Conservation (phyloP, 805 yeast genomes). For the Saccharomycopsis sp. region DNA sequence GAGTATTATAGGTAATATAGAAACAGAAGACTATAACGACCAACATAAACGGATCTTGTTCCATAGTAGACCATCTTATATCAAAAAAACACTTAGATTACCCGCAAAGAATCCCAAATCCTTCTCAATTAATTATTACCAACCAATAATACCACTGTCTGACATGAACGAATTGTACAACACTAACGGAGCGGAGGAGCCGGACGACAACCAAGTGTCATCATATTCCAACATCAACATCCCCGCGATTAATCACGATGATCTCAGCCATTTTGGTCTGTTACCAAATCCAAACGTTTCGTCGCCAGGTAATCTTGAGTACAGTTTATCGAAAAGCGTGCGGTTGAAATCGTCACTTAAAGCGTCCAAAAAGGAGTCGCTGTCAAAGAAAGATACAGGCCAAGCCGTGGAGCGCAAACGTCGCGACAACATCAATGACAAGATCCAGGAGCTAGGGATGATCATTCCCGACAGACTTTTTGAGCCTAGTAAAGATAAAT, state of each 20-base stretch:
- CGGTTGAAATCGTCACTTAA: not conserved
- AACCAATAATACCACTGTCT: no score
- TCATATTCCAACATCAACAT: not conserved
- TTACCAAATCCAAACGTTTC: not conserved
- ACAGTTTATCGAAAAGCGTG: not conserved
- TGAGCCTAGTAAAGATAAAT: slow-evolving; percentile 27
- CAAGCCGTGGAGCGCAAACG: slow-evolving; percentile 37
- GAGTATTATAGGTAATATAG: no score
- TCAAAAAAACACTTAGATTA: no score
- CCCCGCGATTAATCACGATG: not conserved
- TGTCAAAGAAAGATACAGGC: slow-evolving; percentile 24
- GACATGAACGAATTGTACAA: no score
- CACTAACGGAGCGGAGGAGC: no score
- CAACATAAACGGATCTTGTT: no score
- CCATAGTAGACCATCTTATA: no score
- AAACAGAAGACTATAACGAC: no score
- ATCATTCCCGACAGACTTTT: slow-evolving; percentile 43
- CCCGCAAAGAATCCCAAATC: no score
- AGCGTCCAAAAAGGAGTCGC: slow-evolving; percentile 1
- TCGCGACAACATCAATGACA: slow-evolving; percentile 52
- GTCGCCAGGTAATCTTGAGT: not conserved
- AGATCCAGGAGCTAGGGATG: slow-evolving; percentile 44
- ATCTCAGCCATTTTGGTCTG: not conserved
- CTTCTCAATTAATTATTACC: no score
- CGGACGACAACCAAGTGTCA: not conserved